These are phyloP conservation scores for Yarrowia sp. DNA, from an alignment of 805 yeast species.

Conservation along the genomic window DNA sequence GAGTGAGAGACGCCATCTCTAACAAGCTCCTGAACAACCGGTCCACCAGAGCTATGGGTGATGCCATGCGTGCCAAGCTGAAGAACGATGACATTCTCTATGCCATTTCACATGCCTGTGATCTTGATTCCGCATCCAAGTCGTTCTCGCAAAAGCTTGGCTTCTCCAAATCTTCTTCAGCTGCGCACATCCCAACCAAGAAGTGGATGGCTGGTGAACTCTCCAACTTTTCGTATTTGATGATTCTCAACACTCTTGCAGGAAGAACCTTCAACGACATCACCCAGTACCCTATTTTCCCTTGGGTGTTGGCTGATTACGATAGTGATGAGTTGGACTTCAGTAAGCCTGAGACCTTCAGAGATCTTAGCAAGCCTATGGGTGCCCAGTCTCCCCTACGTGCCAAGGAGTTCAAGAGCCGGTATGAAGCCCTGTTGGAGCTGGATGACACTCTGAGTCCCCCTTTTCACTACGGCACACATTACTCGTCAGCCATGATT, in stretches of 20 bases:
- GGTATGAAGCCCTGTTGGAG: slow-evolving; percentile 67
- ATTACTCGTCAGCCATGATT: slow-evolving; percentile 91
- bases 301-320: slow-evolving; percentile 87
- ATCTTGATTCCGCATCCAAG: slow-evolving; percentile 5
- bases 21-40: slow-evolving; percentile 11
- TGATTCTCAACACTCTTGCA: slow-evolving; percentile 76
- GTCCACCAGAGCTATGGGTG: background rate
- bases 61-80: slow-evolving; percentile 6
- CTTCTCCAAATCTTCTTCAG: slow-evolving; percentile 2
- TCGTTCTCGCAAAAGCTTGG: slow-evolving; percentile 9
- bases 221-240: slow-evolving; percentile 77
- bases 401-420: slow-evolving; percentile 59
- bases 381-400: slow-evolving; percentile 73
- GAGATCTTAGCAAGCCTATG: slow-evolving; percentile 86
- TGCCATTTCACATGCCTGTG: slow-evolving; percentile 22
- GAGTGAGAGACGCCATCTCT: slow-evolving; percentile 3
- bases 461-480: slow-evolving; percentile 90
- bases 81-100: slow-evolving; percentile 17
- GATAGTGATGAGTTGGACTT: slow-evolving; percentile 67
- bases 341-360: slow-evolving; percentile 53
- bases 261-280: slow-evolving; percentile 86
- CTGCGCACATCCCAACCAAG: slow-evolving; percentile 44
- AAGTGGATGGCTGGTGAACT: slow-evolving; percentile 76
- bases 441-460: slow-evolving; percentile 58
- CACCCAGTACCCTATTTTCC: slow-evolving; percentile 88